phyloP scores from a whole-genome alignment of 306 rosid species.

The Begonia masoniana region DNA sequence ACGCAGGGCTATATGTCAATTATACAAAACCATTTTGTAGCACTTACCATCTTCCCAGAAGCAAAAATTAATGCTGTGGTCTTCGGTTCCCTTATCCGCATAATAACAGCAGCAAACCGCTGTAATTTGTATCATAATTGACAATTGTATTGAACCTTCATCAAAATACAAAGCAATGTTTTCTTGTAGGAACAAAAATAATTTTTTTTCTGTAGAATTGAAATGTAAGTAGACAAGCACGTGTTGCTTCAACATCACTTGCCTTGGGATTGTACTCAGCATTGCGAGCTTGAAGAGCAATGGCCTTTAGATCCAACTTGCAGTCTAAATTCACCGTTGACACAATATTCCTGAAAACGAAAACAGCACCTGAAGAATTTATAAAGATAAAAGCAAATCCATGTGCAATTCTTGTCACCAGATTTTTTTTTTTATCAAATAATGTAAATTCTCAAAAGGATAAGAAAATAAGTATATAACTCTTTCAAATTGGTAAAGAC shows the following conservation, averaged over 20 bases:
- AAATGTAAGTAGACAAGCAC: neutral
- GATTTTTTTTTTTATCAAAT: too few relatives aligned
- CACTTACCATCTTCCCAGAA: slow-evolving; percentile 87
- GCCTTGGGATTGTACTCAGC: slow-evolving; percentile 98
- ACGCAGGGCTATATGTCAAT: neutral
- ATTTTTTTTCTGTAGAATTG: neutral
- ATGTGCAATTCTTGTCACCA: neutral
- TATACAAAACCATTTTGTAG: neutral
- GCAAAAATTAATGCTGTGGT: slow-evolving; percentile 93
- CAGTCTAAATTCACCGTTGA: slow-evolving; percentile 92
- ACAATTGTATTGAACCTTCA: slow-evolving; percentile 3
- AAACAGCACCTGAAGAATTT: slow-evolving; percentile 1
- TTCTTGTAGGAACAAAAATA: neutral
- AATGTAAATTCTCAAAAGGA: too few relatives aligned
- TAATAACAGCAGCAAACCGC: slow-evolving; percentile 98
- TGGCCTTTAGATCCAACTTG: slow-evolving; percentile 84
- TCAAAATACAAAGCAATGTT: neutral
- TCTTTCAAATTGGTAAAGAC: neutral
- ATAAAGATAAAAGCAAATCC: neutral
- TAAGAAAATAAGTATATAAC: neutral
- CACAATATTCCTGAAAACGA: slow-evolving; percentile 59
- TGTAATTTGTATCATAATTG: slow-evolving; percentile 12
- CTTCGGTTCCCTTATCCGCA: slow-evolving; percentile 98
- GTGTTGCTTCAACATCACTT: slow-evolving; percentile 10
- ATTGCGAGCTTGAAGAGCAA: slow-evolving; percentile 87